Base-by-base conservation (phyloP, 2,329 filamentous ascomycete species). In the Zasmidium angulare region DNA sequence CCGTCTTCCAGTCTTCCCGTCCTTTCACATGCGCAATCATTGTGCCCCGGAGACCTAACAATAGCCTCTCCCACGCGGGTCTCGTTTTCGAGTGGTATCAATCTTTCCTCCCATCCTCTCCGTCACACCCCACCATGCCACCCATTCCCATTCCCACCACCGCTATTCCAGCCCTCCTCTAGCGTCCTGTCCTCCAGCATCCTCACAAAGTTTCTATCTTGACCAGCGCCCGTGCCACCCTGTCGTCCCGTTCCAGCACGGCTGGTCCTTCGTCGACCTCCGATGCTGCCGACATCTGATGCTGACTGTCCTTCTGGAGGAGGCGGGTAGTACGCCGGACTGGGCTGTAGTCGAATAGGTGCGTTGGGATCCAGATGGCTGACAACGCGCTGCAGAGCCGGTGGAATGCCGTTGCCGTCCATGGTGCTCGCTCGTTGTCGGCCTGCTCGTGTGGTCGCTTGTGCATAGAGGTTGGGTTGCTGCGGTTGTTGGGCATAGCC, bases 251-350 rank as follows among this genome's bases (percentile, higher is more conserved):
- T 61, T 43, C 61, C 61, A 19, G 69, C 83, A 57, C 92, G 84
- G 72, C 71, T 74, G 21, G 70, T 72, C 26, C 91, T 93, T 48
- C 90, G 89, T 73, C 93, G 84, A 69, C 92, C 85, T 46, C 89
- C 86, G 26, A 89, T 82, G 76, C 78, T 85, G n/a, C 81, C 79
- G 22, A 85, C 80, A 59, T 83, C 84, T 51, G 87, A 83, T 61
- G 90, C 85, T 9, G 86, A 83, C 68, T 91, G 87, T 10, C 91
- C 90, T 65, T 98, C 93, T 6, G 89, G 87, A 1, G 93, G 90
- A 20, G 95, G 95, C 11, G 95, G 95, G 69, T 98, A 99, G 76
- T 99, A 99, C 1, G 95, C 95, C 3, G 95, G 95, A 68, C 92
- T 97, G 1, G 95, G 95, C 73, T 99, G 95, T 58, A 98, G 78